These are phyloP conservation scores for Syzygium malaccense DNA, from an alignment of 441 rosid species.

Conservation along the genomic window DNA sequence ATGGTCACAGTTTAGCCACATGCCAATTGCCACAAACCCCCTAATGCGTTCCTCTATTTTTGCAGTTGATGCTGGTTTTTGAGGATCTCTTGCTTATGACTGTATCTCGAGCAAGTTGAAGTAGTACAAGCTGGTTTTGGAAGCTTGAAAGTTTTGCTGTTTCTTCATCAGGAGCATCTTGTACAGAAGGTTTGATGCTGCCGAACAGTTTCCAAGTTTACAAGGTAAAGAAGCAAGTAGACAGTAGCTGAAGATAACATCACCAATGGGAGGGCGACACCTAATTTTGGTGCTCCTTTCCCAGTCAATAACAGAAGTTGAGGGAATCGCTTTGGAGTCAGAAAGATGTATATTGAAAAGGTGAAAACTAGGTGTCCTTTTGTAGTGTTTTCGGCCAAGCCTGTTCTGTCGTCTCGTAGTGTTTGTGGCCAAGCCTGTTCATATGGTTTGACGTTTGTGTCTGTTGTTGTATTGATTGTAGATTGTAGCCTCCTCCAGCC, in stretches of 20 bases:
- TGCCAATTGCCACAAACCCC: neutral
- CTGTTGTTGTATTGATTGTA: slow-evolving; percentile 15
- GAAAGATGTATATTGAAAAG: slow-evolving; percentile 32
- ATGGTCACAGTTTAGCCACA: neutral
- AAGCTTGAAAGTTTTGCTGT: slow-evolving; percentile 27
- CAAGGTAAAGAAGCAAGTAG: neutral
- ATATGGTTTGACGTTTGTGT: slow-evolving; percentile 18
- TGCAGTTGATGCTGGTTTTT: slow-evolving; percentile 16
- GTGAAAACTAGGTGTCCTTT: neutral
- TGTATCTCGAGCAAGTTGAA: slow-evolving; percentile 17
- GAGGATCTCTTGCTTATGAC: slow-evolving; percentile 27
- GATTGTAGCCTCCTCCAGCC: slow-evolving; percentile 1
- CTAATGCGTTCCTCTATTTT: neutral
- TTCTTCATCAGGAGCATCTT: slow-evolving; percentile 41
- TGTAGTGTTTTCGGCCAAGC: slow-evolving; percentile 10
- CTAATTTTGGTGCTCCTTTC: slow-evolving; percentile 22
- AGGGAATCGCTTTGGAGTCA: slow-evolving; percentile 22
- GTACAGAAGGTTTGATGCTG: slow-evolving; percentile 42
- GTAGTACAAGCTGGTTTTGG: slow-evolving; percentile 22
- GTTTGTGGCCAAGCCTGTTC: slow-evolving; percentile 12
- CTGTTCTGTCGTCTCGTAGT: neutral
- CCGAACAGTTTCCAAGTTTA: neutral
- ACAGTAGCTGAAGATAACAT: slow-evolving; percentile 1
- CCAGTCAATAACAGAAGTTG: slow-evolving; percentile 24
- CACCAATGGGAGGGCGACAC: slow-evolving; percentile 5